These are phyloP conservation scores for Fraxinus ornus DNA, from an alignment of 305 asterid genomes.

Conservation along the genomic window DNA sequence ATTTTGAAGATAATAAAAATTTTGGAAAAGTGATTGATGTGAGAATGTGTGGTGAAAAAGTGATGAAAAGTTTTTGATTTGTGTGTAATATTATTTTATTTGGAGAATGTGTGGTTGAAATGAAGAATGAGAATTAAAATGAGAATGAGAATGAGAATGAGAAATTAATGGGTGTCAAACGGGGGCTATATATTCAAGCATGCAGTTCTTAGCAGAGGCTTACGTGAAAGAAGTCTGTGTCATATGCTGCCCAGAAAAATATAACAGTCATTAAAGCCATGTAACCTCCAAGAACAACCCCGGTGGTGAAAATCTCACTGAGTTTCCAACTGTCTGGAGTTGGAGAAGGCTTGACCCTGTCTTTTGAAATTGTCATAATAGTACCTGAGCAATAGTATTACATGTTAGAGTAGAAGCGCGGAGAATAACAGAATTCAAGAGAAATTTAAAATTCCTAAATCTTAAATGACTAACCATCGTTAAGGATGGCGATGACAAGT, in stretches of 20 bases:
- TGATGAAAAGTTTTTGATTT: too few relatives aligned
- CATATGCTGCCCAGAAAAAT: slow-evolving; percentile 48
- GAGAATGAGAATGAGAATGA: too few relatives aligned
- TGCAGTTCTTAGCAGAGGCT: neutral
- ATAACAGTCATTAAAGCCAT: slow-evolving; percentile 51
- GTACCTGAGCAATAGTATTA: slow-evolving; percentile 32
- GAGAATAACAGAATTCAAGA: neutral
- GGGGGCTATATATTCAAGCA: neutral
- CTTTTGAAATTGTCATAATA: slow-evolving; percentile 57
- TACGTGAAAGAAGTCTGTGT: slow-evolving; percentile 42
- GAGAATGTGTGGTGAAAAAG: too few relatives aligned
- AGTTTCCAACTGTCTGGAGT: slow-evolving; percentile 58
- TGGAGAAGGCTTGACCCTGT: slow-evolving; percentile 56
- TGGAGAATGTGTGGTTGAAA: too few relatives aligned
- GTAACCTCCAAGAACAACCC: slow-evolving; percentile 48
- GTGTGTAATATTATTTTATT: too few relatives aligned
- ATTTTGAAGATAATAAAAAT: too few relatives aligned
- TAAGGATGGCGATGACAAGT: slow-evolving; percentile 69
- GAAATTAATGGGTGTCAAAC: too few relatives aligned
- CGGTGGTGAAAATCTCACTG: slow-evolving; percentile 51
- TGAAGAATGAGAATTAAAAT: too few relatives aligned
- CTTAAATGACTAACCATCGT: slow-evolving; percentile 48
- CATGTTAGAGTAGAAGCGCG: slow-evolving; percentile 13
- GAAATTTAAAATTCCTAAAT: neutral
- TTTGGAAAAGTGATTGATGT: too few relatives aligned